A percentile compares a stretch with the other conserved stretches of the same genome.
Conservation (phyloP, 2,329 filamentous ascomycete species). For the Trichoderma breve region DNA sequence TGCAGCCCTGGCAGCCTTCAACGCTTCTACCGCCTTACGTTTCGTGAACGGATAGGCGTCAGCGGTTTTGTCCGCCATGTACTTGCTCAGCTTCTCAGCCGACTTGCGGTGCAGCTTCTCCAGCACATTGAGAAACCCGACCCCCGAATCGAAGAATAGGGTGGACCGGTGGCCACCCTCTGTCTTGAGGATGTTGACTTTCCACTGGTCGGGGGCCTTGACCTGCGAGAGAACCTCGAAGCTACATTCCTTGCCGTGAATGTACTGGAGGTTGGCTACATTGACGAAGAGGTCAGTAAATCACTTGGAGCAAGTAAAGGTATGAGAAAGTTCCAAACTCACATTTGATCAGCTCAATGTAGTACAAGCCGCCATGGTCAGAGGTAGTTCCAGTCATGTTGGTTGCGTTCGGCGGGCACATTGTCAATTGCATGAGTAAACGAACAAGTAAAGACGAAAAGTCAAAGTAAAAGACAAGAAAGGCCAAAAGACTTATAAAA, state of each 20-base stretch:
- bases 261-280: slow-evolving; percentile 31
- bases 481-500: background rate
- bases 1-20: background rate
- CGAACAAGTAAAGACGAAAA: background rate
- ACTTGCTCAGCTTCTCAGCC: slow-evolving; percentile 35
- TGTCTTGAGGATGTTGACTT: slow-evolving; percentile 28
- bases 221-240: slow-evolving; percentile 28
- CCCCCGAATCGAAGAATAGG: slow-evolving; percentile 34
- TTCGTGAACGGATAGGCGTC: background rate
- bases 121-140: slow-evolving; percentile 34
- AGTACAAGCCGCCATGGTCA: background rate
- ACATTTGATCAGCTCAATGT: background rate
- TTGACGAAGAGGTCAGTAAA: too few species aligned
- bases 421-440: background rate
- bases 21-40: background rate
- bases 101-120: slow-evolving; percentile 39
- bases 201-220: slow-evolving; percentile 28
- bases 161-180: slow-evolving; percentile 28
- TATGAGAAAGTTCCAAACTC: background rate
- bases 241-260: slow-evolving; percentile 26
- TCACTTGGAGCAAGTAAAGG: too few species aligned
- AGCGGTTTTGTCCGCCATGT: slow-evolving; percentile 30
- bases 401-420: background rate
- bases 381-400: background rate
- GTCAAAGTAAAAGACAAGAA: background rate